Evolutionary conservation across 352 stramenopile genomes (phyloP), one percentile per base, ranked within the genome.

Genomic region (Phytophthora fragariaefolia): DNA sequence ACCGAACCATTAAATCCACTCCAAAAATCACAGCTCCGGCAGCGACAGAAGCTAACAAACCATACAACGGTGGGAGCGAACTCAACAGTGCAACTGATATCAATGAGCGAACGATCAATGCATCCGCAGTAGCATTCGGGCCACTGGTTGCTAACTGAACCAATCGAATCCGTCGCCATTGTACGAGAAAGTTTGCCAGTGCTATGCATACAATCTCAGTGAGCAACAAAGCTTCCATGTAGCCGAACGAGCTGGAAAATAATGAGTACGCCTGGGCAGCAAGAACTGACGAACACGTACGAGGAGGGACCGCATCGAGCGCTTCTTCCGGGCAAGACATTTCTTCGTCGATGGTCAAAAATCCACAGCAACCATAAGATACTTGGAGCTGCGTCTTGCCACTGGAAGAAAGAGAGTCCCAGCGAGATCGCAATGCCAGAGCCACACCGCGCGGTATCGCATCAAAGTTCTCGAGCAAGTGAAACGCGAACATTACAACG

Each of bases 331-430:
- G 81, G 53, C 81, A 88, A 42, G 53, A 71, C 0, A 22, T 32
- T 36, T 75, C 62, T 4, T 89, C 78, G 5, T 42, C 58, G 24
- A 83, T 62, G 1, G 74, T 51, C 3, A 63, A 24, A 38, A 90
- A 90, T 1, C 81, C 81, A 62, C 81, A 90, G 43, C 81, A 90
- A 20, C 79, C 81, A 52, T 84, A 81, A 6, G 61, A 73, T 5
- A 17, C 53, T 32, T 85, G 69, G 0, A 90, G 48, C n/a, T 81
- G 71, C 0, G 57, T 61, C 23, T 75, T 75, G 1, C 66, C 40
- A 1, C 49, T 47, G 0, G 22, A 28, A 23, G 38, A 58, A 7
- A 90, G 46, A 1, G 54, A 40, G 12, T 62, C 47, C 81, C 81
- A 90, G n/a, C 58, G 38, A 2, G 53, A 56, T 4, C 56, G 47